Base-by-base conservation (phyloP, 306 rosid species). In the Herpetospermum pedunculosum region DNA sequence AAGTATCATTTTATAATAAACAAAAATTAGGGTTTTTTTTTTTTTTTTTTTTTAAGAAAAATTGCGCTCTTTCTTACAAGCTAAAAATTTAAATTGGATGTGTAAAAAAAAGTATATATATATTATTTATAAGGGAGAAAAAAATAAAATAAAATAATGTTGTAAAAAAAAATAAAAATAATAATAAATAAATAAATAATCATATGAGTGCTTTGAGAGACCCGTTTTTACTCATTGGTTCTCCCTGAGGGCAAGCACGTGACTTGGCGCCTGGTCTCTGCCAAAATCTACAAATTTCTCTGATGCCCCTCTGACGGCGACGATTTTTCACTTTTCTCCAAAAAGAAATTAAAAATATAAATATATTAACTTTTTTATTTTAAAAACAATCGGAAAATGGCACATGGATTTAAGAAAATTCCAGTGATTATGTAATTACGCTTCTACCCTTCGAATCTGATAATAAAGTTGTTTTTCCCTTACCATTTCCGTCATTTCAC, bases 301-400 rank as follows among this genome's bases (percentile, higher is more conserved):
- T 65, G 34, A 13, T 38, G 75, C 63, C 77, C 77, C 83, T 77
- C 87, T 75, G 82, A 89, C 95, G 91, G 86, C 90, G 87, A 76
- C 92, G 90, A 80, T 77, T 81, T 81, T 87, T 53, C 78, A 79
- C 92, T 77, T 69, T 79, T 77, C 53, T 67, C 64, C 53, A 1
- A 35, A 65, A 40, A 13, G 15, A 60, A n/a, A 16, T 5, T 64
- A n/a, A n/a, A n/a, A n/a, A n/a, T n/a, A n/a, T 30, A 19, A 18
- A 16, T 5, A 35, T 35, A 5, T 0, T 3, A 35, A 6, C 0
- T 35, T 35, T 49, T 49, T n/a, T n/a, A n/a, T 14, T 50, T 29
- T 18, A 12, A 53, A 54, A 38, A 29, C 14, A 30, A 32, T 34
- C 3, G 30, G 23, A 21, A 44, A 48, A 64, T 37, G 49, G 38